A percentile compares a stretch with the other conserved stretches of the same genome.
Conservation (phyloP, 2,329 filamentous ascomycete genomes). For the Stenocarpella maydis region DNA sequence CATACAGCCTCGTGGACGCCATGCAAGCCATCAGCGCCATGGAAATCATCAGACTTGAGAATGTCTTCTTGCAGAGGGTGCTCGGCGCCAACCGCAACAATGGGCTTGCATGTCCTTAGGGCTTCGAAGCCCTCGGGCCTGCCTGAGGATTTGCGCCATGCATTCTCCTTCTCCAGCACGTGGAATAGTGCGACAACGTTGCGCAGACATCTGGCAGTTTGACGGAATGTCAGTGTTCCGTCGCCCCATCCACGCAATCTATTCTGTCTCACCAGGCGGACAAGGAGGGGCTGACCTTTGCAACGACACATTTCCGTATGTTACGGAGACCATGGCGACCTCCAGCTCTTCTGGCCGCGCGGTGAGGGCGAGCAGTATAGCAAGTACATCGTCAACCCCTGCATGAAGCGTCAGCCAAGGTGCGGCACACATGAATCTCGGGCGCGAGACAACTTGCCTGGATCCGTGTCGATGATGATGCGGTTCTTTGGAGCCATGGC, state of each 20-base stretch:
- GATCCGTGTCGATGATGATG: constrained; percentile 97
- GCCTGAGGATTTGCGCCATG: constrained; percentile 79
- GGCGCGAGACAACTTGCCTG: constrained; percentile 59
- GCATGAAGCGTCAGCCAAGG: constrained; percentile 33
- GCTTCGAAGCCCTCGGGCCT: constrained; percentile 75
- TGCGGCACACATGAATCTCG: not conserved
- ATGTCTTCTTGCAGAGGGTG: constrained; percentile 85
- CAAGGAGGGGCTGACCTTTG: constrained; percentile 65
- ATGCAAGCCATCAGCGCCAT: constrained; percentile 79
- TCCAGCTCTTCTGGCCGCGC: constrained; percentile 85
- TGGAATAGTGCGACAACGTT: constrained; percentile 94
- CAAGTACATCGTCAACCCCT: constrained; percentile 92
- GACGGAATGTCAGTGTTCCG: constrained; percentile 5
- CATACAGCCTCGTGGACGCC: constrained; percentile 71
- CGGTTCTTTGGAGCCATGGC: constrained; percentile 73
- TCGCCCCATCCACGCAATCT: constrained; percentile 5
- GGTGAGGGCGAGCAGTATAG: constrained; percentile 85
- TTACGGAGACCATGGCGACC: constrained; percentile 84
- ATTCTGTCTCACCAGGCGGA: constrained; percentile 18
- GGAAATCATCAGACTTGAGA: constrained; percentile 86
- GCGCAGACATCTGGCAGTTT: constrained; percentile 72
- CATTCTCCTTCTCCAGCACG: constrained; percentile 86
- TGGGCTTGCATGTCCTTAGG: constrained; percentile 76
- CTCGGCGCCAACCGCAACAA: constrained; percentile 86
- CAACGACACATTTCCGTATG: constrained; percentile 92